Percentiles rank a stretch among this genome's conserved stretches.
Evolutionary conservation across 176 grass and related monocot species (phyloP).

Genomic region (Elaeis guineensis): DNA sequence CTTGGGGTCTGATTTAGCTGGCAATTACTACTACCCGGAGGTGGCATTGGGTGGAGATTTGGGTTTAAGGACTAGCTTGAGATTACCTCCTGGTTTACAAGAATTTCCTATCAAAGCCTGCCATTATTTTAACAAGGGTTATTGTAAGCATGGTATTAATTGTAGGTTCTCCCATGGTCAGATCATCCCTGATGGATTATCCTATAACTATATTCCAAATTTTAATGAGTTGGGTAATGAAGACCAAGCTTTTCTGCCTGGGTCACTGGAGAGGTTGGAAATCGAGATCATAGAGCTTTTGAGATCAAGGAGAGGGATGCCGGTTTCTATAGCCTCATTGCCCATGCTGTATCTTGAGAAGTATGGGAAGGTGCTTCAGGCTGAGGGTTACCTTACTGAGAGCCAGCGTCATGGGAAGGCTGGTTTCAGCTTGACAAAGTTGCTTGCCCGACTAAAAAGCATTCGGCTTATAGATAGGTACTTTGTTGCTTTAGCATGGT

Average conservation of each 20-base stretch:
- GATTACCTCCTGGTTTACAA: conserved; percentile 14
- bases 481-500: neutral
- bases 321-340: conserved; percentile 75
- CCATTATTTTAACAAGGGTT: conserved; percentile 73
- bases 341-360: conserved; percentile 64
- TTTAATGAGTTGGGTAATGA: conserved; percentile 10
- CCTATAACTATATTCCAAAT: neutral
- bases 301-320: conserved; percentile 42
- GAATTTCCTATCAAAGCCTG: conserved; percentile 35
- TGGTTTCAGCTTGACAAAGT: conserved; percentile 72
- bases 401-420: conserved; percentile 77
- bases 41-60: conserved; percentile 12
- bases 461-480: conserved; percentile 72
- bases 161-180: conserved; percentile 62
- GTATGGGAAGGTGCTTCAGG: conserved; percentile 76
- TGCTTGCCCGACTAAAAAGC: conserved; percentile 56
- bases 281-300: conserved; percentile 55
- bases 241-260: conserved; percentile 11
- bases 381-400: conserved; percentile 89
- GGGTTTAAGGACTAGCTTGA: conserved; percentile 1
- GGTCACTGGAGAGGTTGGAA: conserved; percentile 34
- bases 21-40: conserved; percentile 28
- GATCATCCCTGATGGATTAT: conserved; percentile 23
- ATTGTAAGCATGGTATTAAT: conserved; percentile 64
- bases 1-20: neutral